A percentile compares a stretch with the other conserved stretches of the same genome.
Evolutionary conservation across 345 rosid genomes (phyloP).

Genomic region (Syzygium grande): DNA sequence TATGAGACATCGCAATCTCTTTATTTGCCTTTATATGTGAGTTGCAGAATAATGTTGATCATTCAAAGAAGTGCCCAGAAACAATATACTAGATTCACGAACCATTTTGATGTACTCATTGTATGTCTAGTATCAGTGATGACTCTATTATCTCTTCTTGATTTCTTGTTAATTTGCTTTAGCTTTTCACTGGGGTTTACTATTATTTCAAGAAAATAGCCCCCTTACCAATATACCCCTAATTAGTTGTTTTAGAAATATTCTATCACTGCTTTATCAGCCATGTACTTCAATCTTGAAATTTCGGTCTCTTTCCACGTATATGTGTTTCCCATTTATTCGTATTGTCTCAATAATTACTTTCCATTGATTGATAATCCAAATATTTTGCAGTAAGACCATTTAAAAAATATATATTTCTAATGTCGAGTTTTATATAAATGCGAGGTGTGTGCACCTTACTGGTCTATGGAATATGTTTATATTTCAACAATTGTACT

Average conservation of each 20-base stretch:
- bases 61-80: too few relatives aligned
- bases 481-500: background rate
- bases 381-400: background rate
- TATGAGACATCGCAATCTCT: background rate
- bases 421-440: background rate
- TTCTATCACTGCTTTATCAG: too few relatives aligned
- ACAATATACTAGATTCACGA: too few relatives aligned
- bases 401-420: too few relatives aligned
- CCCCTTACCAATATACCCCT: background rate
- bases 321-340: background rate
- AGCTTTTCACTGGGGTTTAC: too few relatives aligned
- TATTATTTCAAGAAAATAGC: background rate
- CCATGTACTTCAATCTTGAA: too few relatives aligned
- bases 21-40: accelerated
- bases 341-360: background rate
- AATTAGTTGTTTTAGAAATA: background rate
- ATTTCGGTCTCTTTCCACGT: background rate
- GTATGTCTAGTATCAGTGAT: too few relatives aligned
- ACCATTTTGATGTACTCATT: too few relatives aligned
- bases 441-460: background rate
- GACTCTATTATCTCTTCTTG: too few relatives aligned
- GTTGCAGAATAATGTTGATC: background rate
- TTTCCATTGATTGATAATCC: background rate
- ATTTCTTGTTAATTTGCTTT: too few relatives aligned
- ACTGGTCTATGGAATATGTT: background rate